phyloP scores from a whole-genome alignment of 257 asterid species.

The Solanum rostratum region DNA sequence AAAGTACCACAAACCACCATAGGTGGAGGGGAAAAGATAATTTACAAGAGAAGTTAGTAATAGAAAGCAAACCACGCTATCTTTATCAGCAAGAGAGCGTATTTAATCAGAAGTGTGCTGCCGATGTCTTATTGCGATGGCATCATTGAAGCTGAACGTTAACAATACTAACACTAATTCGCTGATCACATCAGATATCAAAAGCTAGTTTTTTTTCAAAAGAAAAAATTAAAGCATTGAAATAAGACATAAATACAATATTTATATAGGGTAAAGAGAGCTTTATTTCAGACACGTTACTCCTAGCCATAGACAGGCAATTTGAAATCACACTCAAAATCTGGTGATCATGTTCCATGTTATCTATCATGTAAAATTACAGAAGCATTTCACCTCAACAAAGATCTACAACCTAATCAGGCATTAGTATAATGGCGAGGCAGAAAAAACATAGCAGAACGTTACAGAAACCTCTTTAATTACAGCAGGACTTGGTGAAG shows the following conservation, averaged over 20 bases:
- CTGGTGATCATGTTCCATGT: not conserved
- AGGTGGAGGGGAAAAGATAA: not conserved
- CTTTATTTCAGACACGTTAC: not conserved
- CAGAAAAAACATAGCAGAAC: not conserved
- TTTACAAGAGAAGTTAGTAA: not conserved
- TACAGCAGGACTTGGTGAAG: conserved; percentile 6
- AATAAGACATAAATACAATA: not conserved
- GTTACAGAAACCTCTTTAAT: conserved; percentile 7
- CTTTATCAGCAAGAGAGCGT: not conserved
- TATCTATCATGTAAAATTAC: conserved; percentile 8
- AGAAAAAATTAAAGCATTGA: not conserved
- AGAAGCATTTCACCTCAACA: not conserved
- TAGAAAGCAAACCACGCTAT: not conserved
- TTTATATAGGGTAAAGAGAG: not conserved
- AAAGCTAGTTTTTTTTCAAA: not conserved
- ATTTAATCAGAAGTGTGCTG: not conserved
- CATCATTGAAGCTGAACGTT: not conserved
- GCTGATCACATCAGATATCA: not conserved
- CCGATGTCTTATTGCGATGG: not conserved
- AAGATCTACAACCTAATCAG: conserved; percentile 3
- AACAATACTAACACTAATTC: not conserved
- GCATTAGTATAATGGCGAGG: conserved; percentile 11
- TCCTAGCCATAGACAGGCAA: not conserved
- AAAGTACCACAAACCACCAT: not conserved
- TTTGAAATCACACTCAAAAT: conserved; percentile 1